These are phyloP conservation scores for Sclerotinia subarctica DNA, from an alignment of 2,329 filamentous ascomycete species.

Conservation along the genomic window DNA sequence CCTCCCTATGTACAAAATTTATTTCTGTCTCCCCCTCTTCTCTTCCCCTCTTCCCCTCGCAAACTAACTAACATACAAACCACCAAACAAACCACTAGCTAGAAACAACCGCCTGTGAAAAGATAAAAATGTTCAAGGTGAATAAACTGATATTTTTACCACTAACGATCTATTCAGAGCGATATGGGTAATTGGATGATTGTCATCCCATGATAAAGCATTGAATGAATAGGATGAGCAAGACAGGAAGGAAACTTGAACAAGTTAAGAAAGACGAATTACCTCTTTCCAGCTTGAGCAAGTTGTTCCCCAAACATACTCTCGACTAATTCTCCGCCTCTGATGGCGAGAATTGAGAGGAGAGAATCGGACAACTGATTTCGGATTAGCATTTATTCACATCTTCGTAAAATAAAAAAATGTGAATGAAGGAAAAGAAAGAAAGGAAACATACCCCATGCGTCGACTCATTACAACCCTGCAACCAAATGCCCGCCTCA, in stretches of 20 bases:
- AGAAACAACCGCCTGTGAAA: too few relatives aligned
- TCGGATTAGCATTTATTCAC: slow-evolving; percentile 2
- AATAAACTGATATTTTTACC: too few relatives aligned
- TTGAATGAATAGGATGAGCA: neutral
- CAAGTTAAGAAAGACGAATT: neutral
- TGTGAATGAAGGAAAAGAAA: neutral
- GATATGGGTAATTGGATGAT: too few relatives aligned
- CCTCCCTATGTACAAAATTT: too few relatives aligned
- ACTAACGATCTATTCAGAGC: too few relatives aligned
- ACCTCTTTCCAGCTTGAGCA: slow-evolving; percentile 1
- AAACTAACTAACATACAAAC: too few relatives aligned
- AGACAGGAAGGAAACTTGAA: neutral
- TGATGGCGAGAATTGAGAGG: slow-evolving; percentile 71
- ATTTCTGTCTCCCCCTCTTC: too few relatives aligned
- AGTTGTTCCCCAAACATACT: slow-evolving; percentile 61
- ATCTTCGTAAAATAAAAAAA: neutral
- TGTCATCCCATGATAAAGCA: too few relatives aligned
- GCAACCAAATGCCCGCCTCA: slow-evolving; percentile 77
- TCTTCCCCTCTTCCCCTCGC: too few relatives aligned
- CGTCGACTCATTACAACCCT: slow-evolving; percentile 89
- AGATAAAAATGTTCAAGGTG: too few relatives aligned
- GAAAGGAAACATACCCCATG: slow-evolving; percentile 65
- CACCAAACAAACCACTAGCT: too few relatives aligned
- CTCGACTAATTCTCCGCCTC: slow-evolving; percentile 74
- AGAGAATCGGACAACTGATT: slow-evolving; percentile 74